A percentile compares a stretch with the other conserved stretches of the same genome.
Conservation (phyloP, 352 stramenopile genomes). For the Blastocystis sp. region DNA sequence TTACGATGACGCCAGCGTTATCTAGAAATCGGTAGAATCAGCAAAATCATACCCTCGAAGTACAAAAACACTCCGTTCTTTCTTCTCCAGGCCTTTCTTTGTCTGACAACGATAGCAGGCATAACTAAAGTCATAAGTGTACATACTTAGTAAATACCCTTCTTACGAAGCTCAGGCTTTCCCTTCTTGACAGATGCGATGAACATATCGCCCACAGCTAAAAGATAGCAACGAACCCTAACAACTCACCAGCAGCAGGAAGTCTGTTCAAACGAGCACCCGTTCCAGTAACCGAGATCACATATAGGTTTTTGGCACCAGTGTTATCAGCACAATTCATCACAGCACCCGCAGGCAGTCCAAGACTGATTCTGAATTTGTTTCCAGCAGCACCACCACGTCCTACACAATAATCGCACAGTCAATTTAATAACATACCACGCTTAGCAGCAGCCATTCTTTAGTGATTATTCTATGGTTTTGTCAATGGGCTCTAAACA, state of each 20-base stretch:
- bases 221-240: neutral
- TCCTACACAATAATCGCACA: constrained; percentile 68
- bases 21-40: constrained; percentile 66
- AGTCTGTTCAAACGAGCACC: constrained; percentile 97
- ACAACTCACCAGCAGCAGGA: constrained; percentile 80
- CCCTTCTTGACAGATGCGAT: constrained; percentile 99
- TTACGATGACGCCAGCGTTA: constrained; percentile 99
- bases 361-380: constrained; percentile 98
- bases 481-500: neutral
- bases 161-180: constrained; percentile 99
- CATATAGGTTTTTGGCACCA: constrained; percentile 98
- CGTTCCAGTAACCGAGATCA: constrained; percentile 98
- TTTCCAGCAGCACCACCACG: constrained; percentile 89
- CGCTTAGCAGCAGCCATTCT: constrained; percentile 60
- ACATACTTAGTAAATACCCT: constrained; percentile 68
- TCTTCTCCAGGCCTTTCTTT: constrained; percentile 97
- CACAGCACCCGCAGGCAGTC: constrained; percentile 93
- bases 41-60: constrained; percentile 81
- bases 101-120: constrained; percentile 95
- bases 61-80: constrained; percentile 99
- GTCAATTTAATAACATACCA: constrained; percentile 27
- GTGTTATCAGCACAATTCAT: constrained; percentile 99
- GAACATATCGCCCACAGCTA: constrained; percentile 94
- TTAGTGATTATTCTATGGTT: constrained; percentile 45
- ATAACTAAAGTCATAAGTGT: constrained; percentile 75